Evolutionary conservation across 164 flowering plant species (phyloP).

Genomic region (Dillenia turbinata): DNA sequence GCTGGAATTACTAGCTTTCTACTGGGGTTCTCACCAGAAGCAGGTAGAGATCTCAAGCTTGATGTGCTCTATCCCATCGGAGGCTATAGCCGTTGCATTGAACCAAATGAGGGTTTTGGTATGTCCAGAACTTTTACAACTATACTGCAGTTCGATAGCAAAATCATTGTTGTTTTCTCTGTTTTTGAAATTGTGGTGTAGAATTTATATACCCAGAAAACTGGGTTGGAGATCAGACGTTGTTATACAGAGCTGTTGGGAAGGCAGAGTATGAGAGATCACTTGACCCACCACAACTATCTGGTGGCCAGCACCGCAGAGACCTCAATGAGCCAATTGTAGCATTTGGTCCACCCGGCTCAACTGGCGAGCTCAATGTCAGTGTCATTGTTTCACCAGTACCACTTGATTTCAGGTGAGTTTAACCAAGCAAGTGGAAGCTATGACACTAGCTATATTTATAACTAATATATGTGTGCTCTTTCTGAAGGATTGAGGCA

Average conservation of each 20-base stretch:
- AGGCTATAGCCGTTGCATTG: conserved; percentile 77
- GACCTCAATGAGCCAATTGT: conserved; percentile 64
- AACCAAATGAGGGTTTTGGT: conserved; percentile 77
- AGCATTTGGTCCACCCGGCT: conserved; percentile 92
- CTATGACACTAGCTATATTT: neutral
- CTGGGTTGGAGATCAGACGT: conserved; percentile 91
- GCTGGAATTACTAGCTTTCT: conserved; percentile 72
- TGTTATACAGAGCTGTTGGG: conserved; percentile 68
- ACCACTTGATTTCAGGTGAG: conserved; percentile 80
- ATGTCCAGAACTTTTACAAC: conserved; percentile 2
- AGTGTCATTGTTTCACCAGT: conserved; percentile 88
- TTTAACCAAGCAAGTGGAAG: neutral
- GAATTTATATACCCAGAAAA: conserved; percentile 83
- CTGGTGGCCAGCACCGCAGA: conserved; percentile 26
- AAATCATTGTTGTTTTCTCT: no score
- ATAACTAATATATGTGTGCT: neutral
- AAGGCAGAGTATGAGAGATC: conserved; percentile 58
- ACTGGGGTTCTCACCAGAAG: conserved; percentile 71
- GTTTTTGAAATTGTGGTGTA: conserved; percentile 15
- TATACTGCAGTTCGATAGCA: no score
- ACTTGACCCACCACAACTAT: conserved; percentile 61
- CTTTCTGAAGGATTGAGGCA: conserved; percentile 61
- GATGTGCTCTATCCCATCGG: conserved; percentile 78
- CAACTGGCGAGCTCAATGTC: conserved; percentile 90
- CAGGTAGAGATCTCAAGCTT: conserved; percentile 61